Evolutionary conservation across 331 rosid genomes (phyloP), one percentile per base, ranked within the genome.

Genomic region (Quercus lobata): DNA sequence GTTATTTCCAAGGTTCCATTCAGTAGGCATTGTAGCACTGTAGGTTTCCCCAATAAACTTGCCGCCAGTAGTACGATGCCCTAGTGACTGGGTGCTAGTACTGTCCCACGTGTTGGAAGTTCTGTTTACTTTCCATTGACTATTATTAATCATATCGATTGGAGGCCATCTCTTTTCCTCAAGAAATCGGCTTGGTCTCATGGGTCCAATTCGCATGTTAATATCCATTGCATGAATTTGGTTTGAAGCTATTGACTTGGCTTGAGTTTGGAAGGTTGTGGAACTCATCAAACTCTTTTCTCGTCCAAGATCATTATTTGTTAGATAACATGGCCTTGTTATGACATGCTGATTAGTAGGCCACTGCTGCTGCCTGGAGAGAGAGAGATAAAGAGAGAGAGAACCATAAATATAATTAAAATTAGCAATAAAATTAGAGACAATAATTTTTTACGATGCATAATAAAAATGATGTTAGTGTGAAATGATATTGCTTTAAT

Each of bases 151-250:
- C 62, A 61, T 75, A 22, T 89, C 82, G 3, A 57, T 79, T 10
- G 92, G 92, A 62, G 93, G 91, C 96, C 91, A 90, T 71, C 63
- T 92, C 82, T 87, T 92, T 75, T 87, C 92, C 80, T 90, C 96
- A 35, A 82, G 91, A 72, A 90, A 88, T 44, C 78, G 86, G 80
- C 87, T 84, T 27, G 93, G 93, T 82, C 86, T 89, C 71, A 90
- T 82, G 8, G 96, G 93, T n/a, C 74, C 85, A 65, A 72, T 81
- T 76, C 85, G 76, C 16, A 79, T 77, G 19, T 81, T 75, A 76
- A 76, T 57, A 44, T 90, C 89, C 44, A 73, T 66, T 7, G 35
- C 35, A 68, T 61, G 81, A 72, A 69, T 72, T 54, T 83, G 83
- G 70, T 49, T 84, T 41, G 85, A 57, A 70, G 83, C 60, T 34